Conservation (phyloP, 2,329 filamentous ascomycete species). For the Pyrenochaeta sp. region DNA sequence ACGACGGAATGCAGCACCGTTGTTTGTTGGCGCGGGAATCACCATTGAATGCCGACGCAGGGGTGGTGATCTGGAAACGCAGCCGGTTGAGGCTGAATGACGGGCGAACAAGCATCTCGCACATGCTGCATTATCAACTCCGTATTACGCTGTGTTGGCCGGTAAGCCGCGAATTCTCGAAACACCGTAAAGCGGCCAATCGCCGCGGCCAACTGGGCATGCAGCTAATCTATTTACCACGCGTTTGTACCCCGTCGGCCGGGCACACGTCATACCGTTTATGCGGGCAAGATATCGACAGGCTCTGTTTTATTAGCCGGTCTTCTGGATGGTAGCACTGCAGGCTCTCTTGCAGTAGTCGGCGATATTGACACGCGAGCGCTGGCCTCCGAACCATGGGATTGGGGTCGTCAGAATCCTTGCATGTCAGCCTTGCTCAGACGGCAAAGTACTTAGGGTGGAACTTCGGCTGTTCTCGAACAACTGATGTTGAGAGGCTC, state of each 20-base stretch:
- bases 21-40: too few species aligned
- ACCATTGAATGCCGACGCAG: constrained; percentile 9
- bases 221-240: constrained; percentile 3
- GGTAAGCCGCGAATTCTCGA: background rate
- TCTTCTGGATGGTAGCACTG: constrained; percentile 11
- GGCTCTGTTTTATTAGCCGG: constrained; percentile 10
- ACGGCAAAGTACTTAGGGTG: background rate
- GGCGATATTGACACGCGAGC: constrained; percentile 13
- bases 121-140: background rate
- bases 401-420: constrained; percentile 12
- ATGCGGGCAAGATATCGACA: constrained; percentile 1
- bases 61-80: constrained; percentile 1
- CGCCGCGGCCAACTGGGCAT: background rate
- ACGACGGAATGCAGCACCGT: background rate
- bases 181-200: background rate
- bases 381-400: constrained; percentile 17
- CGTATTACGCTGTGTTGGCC: background rate
- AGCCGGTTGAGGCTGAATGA: constrained; percentile 3
- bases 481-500: background rate
- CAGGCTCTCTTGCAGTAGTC: constrained; percentile 9
- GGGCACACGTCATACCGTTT: constrained; percentile 8
- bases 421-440: constrained; percentile 25
- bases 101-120: background rate
- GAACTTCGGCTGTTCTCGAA: constrained; percentile 5
- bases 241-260: constrained; percentile 2